A percentile compares a stretch with the other conserved stretches of the same genome.
Evolutionary conservation across 495 filamentous ascomycete genomes (phyloP).

Genomic region (Viridothelium virens): DNA sequence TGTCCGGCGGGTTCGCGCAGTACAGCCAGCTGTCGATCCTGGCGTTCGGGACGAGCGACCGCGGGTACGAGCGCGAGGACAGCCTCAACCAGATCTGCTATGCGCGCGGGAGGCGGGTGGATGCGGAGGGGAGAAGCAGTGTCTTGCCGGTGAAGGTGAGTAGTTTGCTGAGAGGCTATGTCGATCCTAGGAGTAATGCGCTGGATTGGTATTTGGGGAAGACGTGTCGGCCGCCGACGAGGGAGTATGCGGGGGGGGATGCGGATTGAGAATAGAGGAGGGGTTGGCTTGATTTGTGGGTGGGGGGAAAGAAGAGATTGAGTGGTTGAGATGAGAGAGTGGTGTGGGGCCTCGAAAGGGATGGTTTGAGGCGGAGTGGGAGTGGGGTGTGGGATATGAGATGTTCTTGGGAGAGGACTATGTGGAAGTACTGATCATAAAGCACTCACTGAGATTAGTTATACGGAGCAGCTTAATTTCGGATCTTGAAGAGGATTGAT

Average conservation of each 20-base stretch:
- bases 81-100: conserved; percentile 35
- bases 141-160: conserved; percentile 28
- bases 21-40: conserved; percentile 27
- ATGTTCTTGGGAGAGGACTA: too few species aligned
- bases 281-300: neutral
- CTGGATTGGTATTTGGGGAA: conserved; percentile 26
- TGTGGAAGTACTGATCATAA: too few species aligned
- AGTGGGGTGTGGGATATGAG: neutral
- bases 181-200: conserved; percentile 34
- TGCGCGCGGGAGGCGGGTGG: conserved; percentile 28
- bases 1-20: neutral
- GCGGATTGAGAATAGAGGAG: neutral
- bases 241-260: conserved; percentile 10
- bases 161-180: conserved; percentile 33
- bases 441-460: too few species aligned
- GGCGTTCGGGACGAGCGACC: conserved; percentile 36
- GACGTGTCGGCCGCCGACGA: conserved; percentile 10
- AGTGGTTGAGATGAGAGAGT: neutral
- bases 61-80: conserved; percentile 36
- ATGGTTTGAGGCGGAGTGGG: too few species aligned
- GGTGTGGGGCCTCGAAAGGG: too few species aligned
- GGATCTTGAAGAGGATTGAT: too few species aligned
- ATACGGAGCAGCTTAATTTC: too few species aligned
- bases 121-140: conserved; percentile 28
- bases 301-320: neutral